Percentiles rank a stretch among this genome's conserved stretches.
Evolutionary conservation across 768 basidiomycete species (phyloP).

Genomic region (Mycena latifolia): DNA sequence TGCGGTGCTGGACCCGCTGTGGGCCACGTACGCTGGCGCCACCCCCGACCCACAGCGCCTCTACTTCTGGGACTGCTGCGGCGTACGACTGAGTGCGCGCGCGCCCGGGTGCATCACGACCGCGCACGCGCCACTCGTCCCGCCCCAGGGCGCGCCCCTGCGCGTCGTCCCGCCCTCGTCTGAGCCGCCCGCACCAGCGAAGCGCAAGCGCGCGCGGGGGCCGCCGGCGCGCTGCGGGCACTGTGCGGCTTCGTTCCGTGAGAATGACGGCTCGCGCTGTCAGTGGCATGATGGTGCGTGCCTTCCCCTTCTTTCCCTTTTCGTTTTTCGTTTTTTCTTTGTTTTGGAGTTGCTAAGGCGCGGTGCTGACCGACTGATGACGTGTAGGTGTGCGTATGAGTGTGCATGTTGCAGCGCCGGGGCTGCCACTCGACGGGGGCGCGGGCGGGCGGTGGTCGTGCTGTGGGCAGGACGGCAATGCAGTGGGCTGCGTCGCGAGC

Average conservation of each 20-base stretch:
- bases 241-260: neutral
- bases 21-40: neutral
- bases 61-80: constrained; percentile 26
- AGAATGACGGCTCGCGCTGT: constrained; percentile 2
- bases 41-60: neutral
- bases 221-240: neutral
- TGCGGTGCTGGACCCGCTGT: neutral
- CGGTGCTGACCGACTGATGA: neutral
- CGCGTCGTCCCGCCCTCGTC: neutral
- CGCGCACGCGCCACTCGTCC: constrained; percentile 7
- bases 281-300: neutral
- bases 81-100: constrained; percentile 1
- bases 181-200: neutral
- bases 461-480: neutral
- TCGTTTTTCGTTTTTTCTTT: too few relatives aligned
- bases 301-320: too few relatives aligned
- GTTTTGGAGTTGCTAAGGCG: neutral
- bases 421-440: neutral
- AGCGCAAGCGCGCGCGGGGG: neutral
- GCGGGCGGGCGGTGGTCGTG: neutral
- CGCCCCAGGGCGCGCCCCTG: neutral
- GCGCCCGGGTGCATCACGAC: constrained; percentile 6
- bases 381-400: neutral
- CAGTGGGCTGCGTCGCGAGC: neutral
- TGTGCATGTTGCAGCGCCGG: neutral